Evolutionary conservation across 208 protist genomes (phyloP).

Genomic region (Leishmania martiniquensis): DNA sequence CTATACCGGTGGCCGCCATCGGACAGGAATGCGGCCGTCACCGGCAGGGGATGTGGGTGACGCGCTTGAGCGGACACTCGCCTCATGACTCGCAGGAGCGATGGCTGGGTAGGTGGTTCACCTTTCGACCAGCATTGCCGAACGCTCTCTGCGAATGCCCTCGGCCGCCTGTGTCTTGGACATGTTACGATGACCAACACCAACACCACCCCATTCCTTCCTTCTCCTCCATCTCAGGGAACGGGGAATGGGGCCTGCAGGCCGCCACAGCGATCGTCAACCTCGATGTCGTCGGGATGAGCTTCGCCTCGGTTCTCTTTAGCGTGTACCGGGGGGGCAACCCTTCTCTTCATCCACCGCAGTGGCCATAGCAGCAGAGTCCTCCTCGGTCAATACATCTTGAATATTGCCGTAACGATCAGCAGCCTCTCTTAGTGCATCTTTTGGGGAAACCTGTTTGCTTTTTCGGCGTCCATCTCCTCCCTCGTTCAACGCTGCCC

Average conservation of each 20-base stretch:
- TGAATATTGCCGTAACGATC: no score
- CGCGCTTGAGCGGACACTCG: no score
- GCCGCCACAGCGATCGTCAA: constrained; percentile 16
- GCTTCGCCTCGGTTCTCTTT: constrained; percentile 1
- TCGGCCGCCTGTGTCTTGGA: not conserved
- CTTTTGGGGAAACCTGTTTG: no score
- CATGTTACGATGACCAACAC: constrained; percentile 1
- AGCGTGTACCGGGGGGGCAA: constrained; percentile 11
- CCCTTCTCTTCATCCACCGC: constrained; percentile 13
- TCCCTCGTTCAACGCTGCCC: no score
- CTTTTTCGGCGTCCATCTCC: no score
- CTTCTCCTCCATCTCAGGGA: not conserved
- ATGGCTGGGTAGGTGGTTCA: no score
- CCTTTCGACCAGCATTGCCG: no score
- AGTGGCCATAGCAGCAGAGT: not conserved
- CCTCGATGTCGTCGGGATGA: constrained; percentile 1
- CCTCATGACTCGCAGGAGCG: no score
- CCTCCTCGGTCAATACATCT: not conserved
- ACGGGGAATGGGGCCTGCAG: constrained; percentile 5
- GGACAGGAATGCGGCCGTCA: no score
- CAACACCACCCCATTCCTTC: not conserved
- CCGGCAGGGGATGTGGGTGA: no score
- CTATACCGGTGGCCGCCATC: constrained; percentile 9
- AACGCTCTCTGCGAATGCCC: no score
- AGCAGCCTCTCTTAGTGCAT: no score